phyloP scores from a whole-genome alignment of 768 basidiomycete species.

The Galerina sulciceps region DNA sequence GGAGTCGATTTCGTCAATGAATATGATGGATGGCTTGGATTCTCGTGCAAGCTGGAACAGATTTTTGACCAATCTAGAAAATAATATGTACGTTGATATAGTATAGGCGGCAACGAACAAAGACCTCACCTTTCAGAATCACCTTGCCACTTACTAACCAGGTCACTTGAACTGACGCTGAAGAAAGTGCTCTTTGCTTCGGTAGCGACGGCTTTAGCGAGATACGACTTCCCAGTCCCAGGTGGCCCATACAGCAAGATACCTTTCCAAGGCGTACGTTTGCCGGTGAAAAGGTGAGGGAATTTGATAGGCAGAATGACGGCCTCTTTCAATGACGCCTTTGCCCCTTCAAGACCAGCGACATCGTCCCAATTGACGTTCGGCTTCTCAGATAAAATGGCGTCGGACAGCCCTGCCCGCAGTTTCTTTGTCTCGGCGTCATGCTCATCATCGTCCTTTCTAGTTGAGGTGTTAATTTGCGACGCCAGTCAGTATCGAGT shows the following conservation, averaged over 20 bases:
- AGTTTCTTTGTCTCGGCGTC: conserved; percentile 97
- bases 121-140: conserved; percentile 90
- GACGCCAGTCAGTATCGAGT: no score
- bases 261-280: conserved; percentile 96
- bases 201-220: conserved; percentile 98
- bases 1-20: conserved; percentile 98
- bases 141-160: conserved; percentile 99
- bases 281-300: conserved; percentile 97
- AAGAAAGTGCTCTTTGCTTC: conserved; percentile 99
- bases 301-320: conserved; percentile 99
- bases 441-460: conserved; percentile 69
- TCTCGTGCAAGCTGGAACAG: conserved; percentile 96
- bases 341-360: conserved; percentile 93
- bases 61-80: conserved; percentile 85
- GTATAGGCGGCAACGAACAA: not conserved
- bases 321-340: conserved; percentile 95
- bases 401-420: conserved; percentile 84
- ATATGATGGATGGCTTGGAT: conserved; percentile 96
- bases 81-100: not conserved
- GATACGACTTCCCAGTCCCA: conserved; percentile 95
- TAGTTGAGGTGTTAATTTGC: conserved; percentile 7
- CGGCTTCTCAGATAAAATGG: conserved; percentile 92
- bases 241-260: conserved; percentile 97
- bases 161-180: conserved; percentile 91
- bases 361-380: conserved; percentile 99